phyloP scores from a whole-genome alignment of 306 rosid genomes.

The Oemleria cerasiformis region DNA sequence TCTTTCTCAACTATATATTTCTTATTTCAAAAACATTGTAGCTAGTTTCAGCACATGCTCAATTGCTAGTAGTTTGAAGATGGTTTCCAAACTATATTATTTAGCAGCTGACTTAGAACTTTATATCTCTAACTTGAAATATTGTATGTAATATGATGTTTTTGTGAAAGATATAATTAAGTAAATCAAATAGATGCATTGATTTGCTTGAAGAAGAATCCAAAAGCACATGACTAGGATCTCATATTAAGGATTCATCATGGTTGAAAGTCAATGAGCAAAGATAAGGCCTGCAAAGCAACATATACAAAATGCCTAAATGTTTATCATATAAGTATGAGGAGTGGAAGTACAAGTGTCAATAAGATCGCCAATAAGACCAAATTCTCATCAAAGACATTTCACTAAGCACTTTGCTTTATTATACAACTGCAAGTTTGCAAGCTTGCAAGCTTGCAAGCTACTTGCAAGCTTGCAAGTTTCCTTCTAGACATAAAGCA shows the following conservation, averaged over 20 bases:
- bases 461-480: slow-evolving; percentile 7
- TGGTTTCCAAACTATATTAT: not conserved
- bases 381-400: slow-evolving; percentile 14
- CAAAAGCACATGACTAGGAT: slow-evolving; percentile 9
- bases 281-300: not conserved
- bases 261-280: not conserved
- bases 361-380: too few species aligned
- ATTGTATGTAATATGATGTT: not conserved
- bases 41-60: not conserved
- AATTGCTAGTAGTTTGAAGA: not conserved
- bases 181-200: not conserved
- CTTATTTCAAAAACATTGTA: not conserved
- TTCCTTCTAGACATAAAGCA: not conserved
- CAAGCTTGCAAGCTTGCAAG: too few species aligned
- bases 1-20: not conserved
- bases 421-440: slow-evolving; percentile 5
- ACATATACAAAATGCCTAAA: not conserved
- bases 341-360: slow-evolving; percentile 32
- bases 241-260: not conserved
- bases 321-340: slow-evolving; percentile 3
- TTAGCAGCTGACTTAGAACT: not conserved
- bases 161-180: not conserved
- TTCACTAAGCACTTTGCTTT: slow-evolving; percentile 6
- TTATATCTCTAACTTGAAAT: not conserved
- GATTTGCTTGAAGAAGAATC: not conserved